These are phyloP conservation scores for Hyaloscypha hepaticicola DNA, from an alignment of 495 filamentous ascomycete genomes.

Conservation along the genomic window DNA sequence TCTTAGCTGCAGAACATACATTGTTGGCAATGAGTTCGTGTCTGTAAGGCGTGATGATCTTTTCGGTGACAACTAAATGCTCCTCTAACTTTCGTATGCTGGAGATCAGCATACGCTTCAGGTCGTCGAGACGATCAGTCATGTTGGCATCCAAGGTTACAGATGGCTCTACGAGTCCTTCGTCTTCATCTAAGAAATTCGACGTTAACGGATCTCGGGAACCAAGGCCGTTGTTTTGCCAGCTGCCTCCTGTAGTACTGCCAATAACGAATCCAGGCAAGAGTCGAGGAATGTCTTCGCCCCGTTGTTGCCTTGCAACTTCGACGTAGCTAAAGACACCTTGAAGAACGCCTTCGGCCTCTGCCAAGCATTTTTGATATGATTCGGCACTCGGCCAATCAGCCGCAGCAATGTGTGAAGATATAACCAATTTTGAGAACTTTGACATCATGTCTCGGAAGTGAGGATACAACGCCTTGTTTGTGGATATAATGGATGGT, in stretches of 20 bases:
- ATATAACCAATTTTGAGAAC: constrained; percentile 96
- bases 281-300: constrained; percentile 83
- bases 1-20: constrained; percentile 69
- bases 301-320: constrained; percentile 86
- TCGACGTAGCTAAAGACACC: constrained; percentile 96
- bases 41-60: constrained; percentile 66
- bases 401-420: constrained; percentile 95
- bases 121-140: constrained; percentile 80
- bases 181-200: constrained; percentile 84
- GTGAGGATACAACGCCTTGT: constrained; percentile 93
- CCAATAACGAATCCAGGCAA: constrained; percentile 88
- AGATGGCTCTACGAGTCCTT: constrained; percentile 69
- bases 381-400: constrained; percentile 90
- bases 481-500: constrained; percentile 97
- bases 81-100: constrained; percentile 85
- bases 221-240: constrained; percentile 86
- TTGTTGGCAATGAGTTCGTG: constrained; percentile 74
- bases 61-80: constrained; percentile 70
- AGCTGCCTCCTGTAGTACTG: constrained; percentile 78
- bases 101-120: constrained; percentile 74
- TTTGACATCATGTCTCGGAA: constrained; percentile 99
- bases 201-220: constrained; percentile 65
- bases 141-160: constrained; percentile 70
- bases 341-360: constrained; percentile 91
- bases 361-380: constrained; percentile 87